These are phyloP conservation scores for Elsinoe arachidis DNA, from an alignment of 2,329 filamentous ascomycete genomes.

Conservation along the genomic window DNA sequence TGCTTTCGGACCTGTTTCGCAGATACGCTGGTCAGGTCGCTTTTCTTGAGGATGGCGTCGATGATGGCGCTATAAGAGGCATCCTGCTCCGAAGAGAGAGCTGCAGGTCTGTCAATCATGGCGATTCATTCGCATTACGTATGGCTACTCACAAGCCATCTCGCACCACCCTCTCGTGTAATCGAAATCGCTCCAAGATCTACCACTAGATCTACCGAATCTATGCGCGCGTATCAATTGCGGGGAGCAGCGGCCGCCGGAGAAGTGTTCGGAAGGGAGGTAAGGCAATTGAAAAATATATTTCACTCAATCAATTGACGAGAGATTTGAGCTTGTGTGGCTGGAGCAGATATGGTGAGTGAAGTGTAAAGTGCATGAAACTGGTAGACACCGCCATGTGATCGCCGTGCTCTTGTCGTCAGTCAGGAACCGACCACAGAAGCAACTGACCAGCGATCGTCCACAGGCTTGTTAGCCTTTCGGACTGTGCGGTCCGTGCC, in stretches of 20 bases:
- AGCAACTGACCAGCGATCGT: background rate
- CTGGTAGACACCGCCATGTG: conserved; percentile 10
- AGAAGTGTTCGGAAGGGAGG: background rate
- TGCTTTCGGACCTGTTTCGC: conserved; percentile 58
- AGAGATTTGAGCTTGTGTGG: background rate
- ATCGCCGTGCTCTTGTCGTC: conserved; percentile 1
- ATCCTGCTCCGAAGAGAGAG: conserved; percentile 11
- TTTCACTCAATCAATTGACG: background rate
- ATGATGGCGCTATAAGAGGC: conserved; percentile 39
- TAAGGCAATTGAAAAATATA: background rate
- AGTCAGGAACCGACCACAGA: background rate
- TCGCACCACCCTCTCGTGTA: background rate
- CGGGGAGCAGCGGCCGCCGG: background rate
- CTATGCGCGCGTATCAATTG: conserved; percentile 6
- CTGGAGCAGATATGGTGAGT: background rate
- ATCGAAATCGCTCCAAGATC: background rate
- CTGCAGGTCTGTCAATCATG: background rate
- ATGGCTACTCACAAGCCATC: background rate
- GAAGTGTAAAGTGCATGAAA: background rate
- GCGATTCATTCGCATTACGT: background rate
- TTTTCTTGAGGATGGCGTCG: conserved; percentile 51
- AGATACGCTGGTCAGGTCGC: conserved; percentile 56
- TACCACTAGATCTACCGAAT: conserved; percentile 9
- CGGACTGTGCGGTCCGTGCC: background rate
- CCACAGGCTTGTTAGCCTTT: background rate